Evolutionary conservation across 106 monocot genomes (phyloP).

Genomic region (Triglochin maritima): DNA sequence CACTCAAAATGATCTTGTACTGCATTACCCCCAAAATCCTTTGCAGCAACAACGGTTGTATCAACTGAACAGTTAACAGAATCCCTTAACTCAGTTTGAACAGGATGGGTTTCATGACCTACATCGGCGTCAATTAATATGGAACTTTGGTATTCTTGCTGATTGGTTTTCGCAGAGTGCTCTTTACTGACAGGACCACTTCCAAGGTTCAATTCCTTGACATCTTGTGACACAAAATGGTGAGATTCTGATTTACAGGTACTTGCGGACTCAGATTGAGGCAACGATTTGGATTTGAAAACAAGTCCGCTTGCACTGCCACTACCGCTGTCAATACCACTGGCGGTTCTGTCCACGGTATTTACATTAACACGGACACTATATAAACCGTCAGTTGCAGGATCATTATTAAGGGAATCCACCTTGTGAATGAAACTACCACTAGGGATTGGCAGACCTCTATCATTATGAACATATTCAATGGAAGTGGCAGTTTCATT

Average conservation of each 20-base stretch:
- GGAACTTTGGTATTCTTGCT: not conserved
- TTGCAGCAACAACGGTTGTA: not conserved
- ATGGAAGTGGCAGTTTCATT: no score
- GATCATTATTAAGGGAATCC: not conserved
- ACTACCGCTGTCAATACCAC: not conserved
- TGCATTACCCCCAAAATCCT: conserved; percentile 9
- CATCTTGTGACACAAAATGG: not conserved
- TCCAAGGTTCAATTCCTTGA: not conserved
- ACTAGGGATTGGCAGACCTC: no score
- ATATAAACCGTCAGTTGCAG: not conserved
- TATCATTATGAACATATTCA: no score
- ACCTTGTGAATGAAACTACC: not conserved
- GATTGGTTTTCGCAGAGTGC: not conserved
- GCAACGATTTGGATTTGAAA: not conserved
- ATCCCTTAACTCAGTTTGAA: conserved; percentile 1
- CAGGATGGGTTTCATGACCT: not conserved
- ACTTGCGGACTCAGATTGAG: not conserved
- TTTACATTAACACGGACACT: not conserved
- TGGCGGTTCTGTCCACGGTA: not conserved
- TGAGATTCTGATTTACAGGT: not conserved
- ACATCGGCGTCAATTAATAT: not conserved
- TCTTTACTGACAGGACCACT: not conserved
- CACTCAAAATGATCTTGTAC: conserved; percentile 14
- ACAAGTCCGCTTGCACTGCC: not conserved
- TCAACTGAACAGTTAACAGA: not conserved